Evolutionary conservation across 1,284 basidiomycete species (phyloP), one percentile per base, ranked within the genome.

Genomic region (Pseudozyma tsukubaensis): DNA sequence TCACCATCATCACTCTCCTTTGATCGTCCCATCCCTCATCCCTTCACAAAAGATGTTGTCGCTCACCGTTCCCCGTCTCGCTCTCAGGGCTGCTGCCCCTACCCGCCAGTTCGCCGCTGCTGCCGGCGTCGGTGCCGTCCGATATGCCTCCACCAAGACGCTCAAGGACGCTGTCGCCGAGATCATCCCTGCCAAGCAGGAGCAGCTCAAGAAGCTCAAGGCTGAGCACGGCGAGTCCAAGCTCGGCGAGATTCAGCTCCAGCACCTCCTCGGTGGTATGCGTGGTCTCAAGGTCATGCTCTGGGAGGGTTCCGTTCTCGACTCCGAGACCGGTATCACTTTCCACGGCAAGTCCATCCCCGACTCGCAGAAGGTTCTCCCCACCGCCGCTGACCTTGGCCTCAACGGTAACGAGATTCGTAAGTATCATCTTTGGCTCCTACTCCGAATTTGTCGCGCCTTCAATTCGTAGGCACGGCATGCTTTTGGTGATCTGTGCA

Each of bases 221-320:
- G 65, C 80, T 53, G 70, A 81, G 58, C 71, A 82, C 75, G 70
- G 65, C 61, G 80, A 83, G 58, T 52, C 70, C 47, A 67, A 63
- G 58, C 80, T 84, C 51, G 82, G 82, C 52, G 80, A 84, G 49
- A 76, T 81, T 64, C 81, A 82, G 71, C 76, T 84, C 29, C 63
- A 68, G 57, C 75, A 83, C 79, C 74, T 84, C 50, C 72, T 84
- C 59, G 82, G 82, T 64, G 82, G 82, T 66, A 84, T 84, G 82
- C 78, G 82, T 58, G 82, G 82, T 34, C 78, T 84, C 49, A 84
- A 84, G 80, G 70, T 79, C 71, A 84, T 84, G 82, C 82, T 84
- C 60, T 84, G 82, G 82, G 81, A 84, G 71, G 82, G 82, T 50
- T 82, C 80, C 67, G 82, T 84, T 50, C 78, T 84, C 60, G 82